phyloP scores from a whole-genome alignment of 495 filamentous ascomycete species.

The Penicillium canariense region DNA sequence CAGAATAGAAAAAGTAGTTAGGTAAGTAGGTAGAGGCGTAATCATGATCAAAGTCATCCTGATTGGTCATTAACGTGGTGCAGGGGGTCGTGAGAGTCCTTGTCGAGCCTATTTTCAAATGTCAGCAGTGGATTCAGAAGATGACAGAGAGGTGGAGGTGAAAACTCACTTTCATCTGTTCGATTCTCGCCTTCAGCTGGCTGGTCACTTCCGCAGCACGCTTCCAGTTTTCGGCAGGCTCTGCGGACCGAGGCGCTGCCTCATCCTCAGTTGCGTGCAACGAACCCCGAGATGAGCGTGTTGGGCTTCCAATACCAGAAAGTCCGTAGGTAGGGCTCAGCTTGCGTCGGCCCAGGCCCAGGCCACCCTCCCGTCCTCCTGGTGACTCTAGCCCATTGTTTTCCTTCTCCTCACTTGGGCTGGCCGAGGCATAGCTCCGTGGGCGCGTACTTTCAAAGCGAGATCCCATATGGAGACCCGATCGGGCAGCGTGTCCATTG shows the following conservation, averaged over 20 bases:
- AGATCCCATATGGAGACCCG: constrained; percentile 37
- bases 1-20: constrained; percentile 14
- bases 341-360: constrained; percentile 43
- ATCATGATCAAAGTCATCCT: constrained; percentile 26
- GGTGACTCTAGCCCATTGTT: constrained; percentile 53
- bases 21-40: constrained; percentile 16
- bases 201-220: constrained; percentile 98
- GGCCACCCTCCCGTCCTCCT: constrained; percentile 31
- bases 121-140: not conserved
- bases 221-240: constrained; percentile 92
- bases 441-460: constrained; percentile 44
- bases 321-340: constrained; percentile 48
- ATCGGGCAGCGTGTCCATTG: constrained; percentile 33
- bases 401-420: constrained; percentile 80
- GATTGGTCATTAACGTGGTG: constrained; percentile 37
- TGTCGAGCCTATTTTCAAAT: constrained; percentile 36
- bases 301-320: constrained; percentile 58
- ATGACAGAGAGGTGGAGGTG: too few species aligned
- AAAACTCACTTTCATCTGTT: constrained; percentile 70
- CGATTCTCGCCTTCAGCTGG: constrained; percentile 93
- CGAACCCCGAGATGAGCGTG: constrained; percentile 43
- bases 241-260: constrained; percentile 33
- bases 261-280: constrained; percentile 39
- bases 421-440: constrained; percentile 66
- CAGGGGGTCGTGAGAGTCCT: constrained; percentile 42